Percentiles rank a stretch among this genome's conserved stretches.
Evolutionary conservation across 2,329 filamentous ascomycete genomes (phyloP).

Genomic region (Knufia petricola): DNA sequence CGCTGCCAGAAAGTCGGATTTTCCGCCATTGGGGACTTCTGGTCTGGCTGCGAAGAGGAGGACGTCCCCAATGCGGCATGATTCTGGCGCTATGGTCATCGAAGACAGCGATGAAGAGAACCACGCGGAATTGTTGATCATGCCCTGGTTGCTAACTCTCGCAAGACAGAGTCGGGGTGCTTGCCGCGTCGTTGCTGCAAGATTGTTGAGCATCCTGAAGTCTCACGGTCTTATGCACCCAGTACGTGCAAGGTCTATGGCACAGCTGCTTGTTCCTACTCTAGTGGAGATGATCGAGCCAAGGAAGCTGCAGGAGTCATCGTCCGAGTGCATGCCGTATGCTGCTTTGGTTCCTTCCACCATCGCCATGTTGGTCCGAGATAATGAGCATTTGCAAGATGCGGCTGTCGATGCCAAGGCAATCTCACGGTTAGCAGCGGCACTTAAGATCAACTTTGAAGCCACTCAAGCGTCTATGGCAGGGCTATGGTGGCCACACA

Average conservation of each 20-base stretch:
- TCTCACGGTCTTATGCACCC: slow-evolving; percentile 57
- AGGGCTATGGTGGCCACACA: slow-evolving; percentile 18
- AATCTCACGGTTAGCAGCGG: slow-evolving; percentile 51
- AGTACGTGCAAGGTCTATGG: slow-evolving; percentile 54
- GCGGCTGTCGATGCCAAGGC: slow-evolving; percentile 64
- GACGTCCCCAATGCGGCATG: slow-evolving; percentile 26
- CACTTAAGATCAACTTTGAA: slow-evolving; percentile 59
- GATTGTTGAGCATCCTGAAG: slow-evolving; percentile 59
- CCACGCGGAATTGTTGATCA: slow-evolving; percentile 54
- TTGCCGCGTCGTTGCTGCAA: slow-evolving; percentile 58
- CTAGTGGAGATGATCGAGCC: slow-evolving; percentile 53
- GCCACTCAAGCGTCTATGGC: slow-evolving; percentile 38
- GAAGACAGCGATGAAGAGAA: slow-evolving; percentile 44
- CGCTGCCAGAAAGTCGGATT: slow-evolving; percentile 35
- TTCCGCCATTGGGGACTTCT: slow-evolving; percentile 45
- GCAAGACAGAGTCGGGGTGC: slow-evolving; percentile 49
- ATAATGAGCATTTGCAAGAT: slow-evolving; percentile 70
- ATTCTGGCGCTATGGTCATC: slow-evolving; percentile 23
- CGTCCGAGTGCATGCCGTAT: slow-evolving; percentile 27
- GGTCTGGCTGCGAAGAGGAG: slow-evolving; percentile 28
- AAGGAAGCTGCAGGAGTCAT: slow-evolving; percentile 18
- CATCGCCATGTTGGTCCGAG: slow-evolving; percentile 67
- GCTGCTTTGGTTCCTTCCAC: slow-evolving; percentile 57
- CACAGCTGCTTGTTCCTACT: slow-evolving; percentile 59
- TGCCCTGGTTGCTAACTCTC: slow-evolving; percentile 63